phyloP scores from a whole-genome alignment of 2,329 filamentous ascomycete genomes.

The Massarina eburnea region DNA sequence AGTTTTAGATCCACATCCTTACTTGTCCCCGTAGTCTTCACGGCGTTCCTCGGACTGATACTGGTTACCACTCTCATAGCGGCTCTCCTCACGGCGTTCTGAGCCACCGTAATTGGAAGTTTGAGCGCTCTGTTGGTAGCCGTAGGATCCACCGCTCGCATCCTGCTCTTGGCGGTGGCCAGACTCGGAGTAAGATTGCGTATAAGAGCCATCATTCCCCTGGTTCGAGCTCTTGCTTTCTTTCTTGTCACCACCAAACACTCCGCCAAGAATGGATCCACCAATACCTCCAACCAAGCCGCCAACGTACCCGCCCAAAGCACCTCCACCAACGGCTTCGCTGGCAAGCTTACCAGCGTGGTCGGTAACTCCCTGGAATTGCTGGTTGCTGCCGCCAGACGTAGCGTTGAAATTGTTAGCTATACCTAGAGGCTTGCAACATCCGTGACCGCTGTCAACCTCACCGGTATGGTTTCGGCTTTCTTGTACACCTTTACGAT shows the following conservation, averaged over 20 bases:
- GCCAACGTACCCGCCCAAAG: slow-evolving; percentile 67
- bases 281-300: slow-evolving; percentile 63
- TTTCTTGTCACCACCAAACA: slow-evolving; percentile 57
- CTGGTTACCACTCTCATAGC: slow-evolving; percentile 49
- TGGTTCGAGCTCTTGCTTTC: slow-evolving; percentile 57
- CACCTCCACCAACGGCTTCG: slow-evolving; percentile 64
- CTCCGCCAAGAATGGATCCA: slow-evolving; percentile 65
- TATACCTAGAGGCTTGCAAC: slow-evolving; percentile 77
- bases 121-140: slow-evolving; percentile 62
- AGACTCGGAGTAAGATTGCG: slow-evolving; percentile 63
- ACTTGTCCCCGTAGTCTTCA: slow-evolving; percentile 44
- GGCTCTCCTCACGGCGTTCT: slow-evolving; percentile 60
- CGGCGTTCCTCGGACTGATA: slow-evolving; percentile 42
- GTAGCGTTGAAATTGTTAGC: slow-evolving; percentile 56
- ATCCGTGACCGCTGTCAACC: slow-evolving; percentile 79
- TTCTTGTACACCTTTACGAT: slow-evolving; percentile 72
- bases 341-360: slow-evolving; percentile 56
- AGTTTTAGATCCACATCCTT: too few relatives aligned
- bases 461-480: slow-evolving; percentile 86
- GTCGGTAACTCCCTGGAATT: slow-evolving; percentile 34
- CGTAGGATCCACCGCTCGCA: slow-evolving; percentile 49
- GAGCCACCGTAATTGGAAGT: slow-evolving; percentile 50
- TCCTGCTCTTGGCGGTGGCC: slow-evolving; percentile 62
- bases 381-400: slow-evolving; percentile 41
- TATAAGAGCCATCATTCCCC: slow-evolving; percentile 62